A percentile compares a stretch with the other conserved stretches of the same genome.
These are phyloP conservation scores for Knufia fluminis DNA, from an alignment of 2,329 filamentous ascomycete genomes.

Conservation along the genomic window DNA sequence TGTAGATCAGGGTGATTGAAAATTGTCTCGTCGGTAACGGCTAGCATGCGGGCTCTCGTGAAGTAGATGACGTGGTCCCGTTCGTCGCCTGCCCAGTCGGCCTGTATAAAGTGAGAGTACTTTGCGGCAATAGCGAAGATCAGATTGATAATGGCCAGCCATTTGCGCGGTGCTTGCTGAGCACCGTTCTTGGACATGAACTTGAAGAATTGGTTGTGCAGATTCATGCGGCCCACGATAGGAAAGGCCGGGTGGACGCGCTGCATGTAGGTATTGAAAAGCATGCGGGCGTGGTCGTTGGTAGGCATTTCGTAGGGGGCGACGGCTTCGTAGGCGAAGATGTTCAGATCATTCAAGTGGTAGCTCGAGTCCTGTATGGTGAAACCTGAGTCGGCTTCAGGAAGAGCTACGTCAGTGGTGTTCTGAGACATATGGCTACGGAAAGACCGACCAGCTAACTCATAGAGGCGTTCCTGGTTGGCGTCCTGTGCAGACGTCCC, in stretches of 20 bases:
- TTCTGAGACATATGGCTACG: slow-evolving; percentile 13
- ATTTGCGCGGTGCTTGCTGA: slow-evolving; percentile 30
- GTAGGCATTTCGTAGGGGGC: slow-evolving; percentile 35
- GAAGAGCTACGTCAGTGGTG: slow-evolving; percentile 13
- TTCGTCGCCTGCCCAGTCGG: slow-evolving; percentile 34
- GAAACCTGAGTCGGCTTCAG: slow-evolving; percentile 25
- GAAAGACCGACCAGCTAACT: slow-evolving; percentile 13
- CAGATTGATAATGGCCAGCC: slow-evolving; percentile 38
- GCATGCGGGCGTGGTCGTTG: slow-evolving; percentile 31
- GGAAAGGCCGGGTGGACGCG: slow-evolving; percentile 37
- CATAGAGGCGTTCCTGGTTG: slow-evolving; percentile 8
- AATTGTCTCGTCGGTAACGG: slow-evolving; percentile 34
- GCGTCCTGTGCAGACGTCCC: slow-evolving; percentile 5
- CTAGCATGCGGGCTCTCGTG: slow-evolving; percentile 34
- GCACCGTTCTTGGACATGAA: slow-evolving; percentile 24
- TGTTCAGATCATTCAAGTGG: slow-evolving; percentile 37
- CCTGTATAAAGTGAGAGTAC: slow-evolving; percentile 35
- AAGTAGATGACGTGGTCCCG: slow-evolving; percentile 38
- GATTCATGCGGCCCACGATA: slow-evolving; percentile 35
- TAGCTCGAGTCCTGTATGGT: slow-evolving; percentile 27
- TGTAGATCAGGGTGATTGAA: slow-evolving; percentile 38
- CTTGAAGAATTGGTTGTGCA: slow-evolving; percentile 32
- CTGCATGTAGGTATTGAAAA: slow-evolving; percentile 35
- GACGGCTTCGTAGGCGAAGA: slow-evolving; percentile 32
- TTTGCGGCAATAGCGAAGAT: slow-evolving; percentile 38